Conservation (phyloP, 2,329 filamentous ascomycete genomes). For the Aschersonia sp. region DNA sequence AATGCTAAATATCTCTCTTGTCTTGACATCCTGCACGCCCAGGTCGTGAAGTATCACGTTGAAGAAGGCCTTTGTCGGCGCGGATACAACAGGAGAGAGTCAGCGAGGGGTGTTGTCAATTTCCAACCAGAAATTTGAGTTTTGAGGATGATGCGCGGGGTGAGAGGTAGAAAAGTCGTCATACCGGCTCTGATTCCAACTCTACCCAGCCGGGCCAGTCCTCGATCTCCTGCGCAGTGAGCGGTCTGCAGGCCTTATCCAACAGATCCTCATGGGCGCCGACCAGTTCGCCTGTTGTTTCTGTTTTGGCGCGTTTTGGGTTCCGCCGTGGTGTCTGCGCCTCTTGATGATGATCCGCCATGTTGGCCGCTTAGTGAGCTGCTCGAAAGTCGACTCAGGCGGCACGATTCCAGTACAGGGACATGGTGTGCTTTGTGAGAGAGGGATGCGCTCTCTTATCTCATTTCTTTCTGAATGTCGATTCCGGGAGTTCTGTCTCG, state of each 20-base stretch:
- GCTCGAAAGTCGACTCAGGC: too few species aligned
- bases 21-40: slow-evolving; percentile 57
- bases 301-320: not conserved
- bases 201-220: slow-evolving; percentile 67
- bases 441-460: too few species aligned
- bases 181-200: slow-evolving; percentile 78
- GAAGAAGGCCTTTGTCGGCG: slow-evolving; percentile 53
- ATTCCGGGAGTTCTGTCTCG: too few species aligned
- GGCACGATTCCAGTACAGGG: too few species aligned
- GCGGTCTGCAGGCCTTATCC: slow-evolving; percentile 29
- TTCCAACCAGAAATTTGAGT: not conserved
- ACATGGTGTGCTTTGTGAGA: too few species aligned
- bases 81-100: not conserved
- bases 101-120: not conserved
- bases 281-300: slow-evolving; percentile 5
- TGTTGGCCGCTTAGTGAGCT: too few species aligned
- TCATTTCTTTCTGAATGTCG: too few species aligned
- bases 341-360: too few species aligned
- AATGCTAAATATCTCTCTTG: slow-evolving; percentile 63
- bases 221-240: slow-evolving; percentile 35
- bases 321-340: too few species aligned
- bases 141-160: not conserved
- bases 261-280: slow-evolving; percentile 24
- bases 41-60: slow-evolving; percentile 70
- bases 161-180: slow-evolving; percentile 10